Percentiles rank a stretch among this genome's conserved stretches.
Evolutionary conservation across 2,329 filamentous ascomycete genomes (phyloP).

Genomic region (Aspergillus aculeatus): DNA sequence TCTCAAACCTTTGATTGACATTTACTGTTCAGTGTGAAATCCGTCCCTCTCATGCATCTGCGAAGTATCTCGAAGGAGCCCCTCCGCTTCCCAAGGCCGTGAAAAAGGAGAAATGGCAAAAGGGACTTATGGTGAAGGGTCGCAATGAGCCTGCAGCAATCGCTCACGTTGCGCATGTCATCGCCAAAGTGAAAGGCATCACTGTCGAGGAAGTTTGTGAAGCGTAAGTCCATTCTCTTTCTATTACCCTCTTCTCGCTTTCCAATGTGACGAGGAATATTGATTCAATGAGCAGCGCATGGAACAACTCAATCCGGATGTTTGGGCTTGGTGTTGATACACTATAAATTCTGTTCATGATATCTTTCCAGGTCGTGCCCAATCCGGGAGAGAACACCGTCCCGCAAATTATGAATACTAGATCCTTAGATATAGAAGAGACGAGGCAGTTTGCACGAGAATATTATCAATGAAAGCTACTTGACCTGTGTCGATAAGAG

Average conservation of each 20-base stretch:
- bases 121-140: constrained; percentile 87
- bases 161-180: constrained; percentile 78
- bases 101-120: constrained; percentile 94
- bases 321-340: constrained; percentile 65
- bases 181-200: constrained; percentile 81
- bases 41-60: constrained; percentile 80
- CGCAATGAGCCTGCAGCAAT: constrained; percentile 92
- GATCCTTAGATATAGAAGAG: not conserved
- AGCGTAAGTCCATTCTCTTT: constrained; percentile 51
- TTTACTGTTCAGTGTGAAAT: constrained; percentile 70
- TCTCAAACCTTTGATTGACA: constrained; percentile 1
- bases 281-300: constrained; percentile 52
- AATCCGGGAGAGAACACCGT: not conserved
- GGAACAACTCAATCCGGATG: constrained; percentile 76
- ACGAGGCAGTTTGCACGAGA: not conserved
- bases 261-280: constrained; percentile 16
- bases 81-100: constrained; percentile 75
- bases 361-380: not conserved
- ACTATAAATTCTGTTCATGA: constrained; percentile 1
- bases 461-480: not conserved
- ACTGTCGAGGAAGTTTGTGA: constrained; percentile 80
- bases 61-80: constrained; percentile 68
- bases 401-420: not conserved
- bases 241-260: not conserved
- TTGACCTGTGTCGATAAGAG: not conserved